Percentiles rank a stretch among this genome's conserved stretches.
Conservation (phyloP, 768 basidiomycete species). For the Naganishia kalamii region DNA sequence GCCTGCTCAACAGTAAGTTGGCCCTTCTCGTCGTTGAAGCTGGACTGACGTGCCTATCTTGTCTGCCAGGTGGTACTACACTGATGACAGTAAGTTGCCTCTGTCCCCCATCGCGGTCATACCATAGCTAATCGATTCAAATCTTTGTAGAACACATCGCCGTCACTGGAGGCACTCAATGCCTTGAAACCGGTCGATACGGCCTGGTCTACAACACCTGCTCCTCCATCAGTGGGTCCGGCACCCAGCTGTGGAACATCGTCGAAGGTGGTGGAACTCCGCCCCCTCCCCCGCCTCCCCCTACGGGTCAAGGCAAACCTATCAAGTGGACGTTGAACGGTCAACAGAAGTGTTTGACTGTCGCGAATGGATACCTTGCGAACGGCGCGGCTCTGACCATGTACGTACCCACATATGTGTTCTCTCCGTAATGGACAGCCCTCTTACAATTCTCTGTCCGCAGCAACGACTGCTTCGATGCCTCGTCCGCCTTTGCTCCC, state of each 20-base stretch:
- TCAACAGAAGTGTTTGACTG: not conserved
- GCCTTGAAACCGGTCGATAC: not conserved
- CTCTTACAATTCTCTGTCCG: not conserved
- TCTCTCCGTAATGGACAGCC: not conserved
- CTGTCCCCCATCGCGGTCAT: not conserved
- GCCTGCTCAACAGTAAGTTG: constrained; percentile 4
- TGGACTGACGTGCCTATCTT: not conserved
- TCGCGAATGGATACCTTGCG: not conserved
- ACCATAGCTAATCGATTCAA: not conserved
- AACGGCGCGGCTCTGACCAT: not conserved
- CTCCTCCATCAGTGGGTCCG: not conserved
- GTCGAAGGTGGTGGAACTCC: not conserved
- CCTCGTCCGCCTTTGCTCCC: not conserved
- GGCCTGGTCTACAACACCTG: not conserved
- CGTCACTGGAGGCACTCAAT: not conserved
- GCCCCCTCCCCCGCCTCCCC: not conserved
- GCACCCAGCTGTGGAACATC: constrained; percentile 3
- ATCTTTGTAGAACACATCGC: not conserved
- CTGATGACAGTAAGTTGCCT: not conserved
- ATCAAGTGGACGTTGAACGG: constrained; percentile 2
- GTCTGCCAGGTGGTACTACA: not conserved
- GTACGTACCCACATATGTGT: not conserved
- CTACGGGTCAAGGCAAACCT: not conserved
- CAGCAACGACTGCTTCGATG: not conserved
- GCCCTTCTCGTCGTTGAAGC: not conserved